Percentiles rank a stretch among this genome's conserved stretches.
These are phyloP conservation scores for Penicillium salamii DNA, from an alignment of 495 filamentous ascomycete species.

Conservation along the genomic window DNA sequence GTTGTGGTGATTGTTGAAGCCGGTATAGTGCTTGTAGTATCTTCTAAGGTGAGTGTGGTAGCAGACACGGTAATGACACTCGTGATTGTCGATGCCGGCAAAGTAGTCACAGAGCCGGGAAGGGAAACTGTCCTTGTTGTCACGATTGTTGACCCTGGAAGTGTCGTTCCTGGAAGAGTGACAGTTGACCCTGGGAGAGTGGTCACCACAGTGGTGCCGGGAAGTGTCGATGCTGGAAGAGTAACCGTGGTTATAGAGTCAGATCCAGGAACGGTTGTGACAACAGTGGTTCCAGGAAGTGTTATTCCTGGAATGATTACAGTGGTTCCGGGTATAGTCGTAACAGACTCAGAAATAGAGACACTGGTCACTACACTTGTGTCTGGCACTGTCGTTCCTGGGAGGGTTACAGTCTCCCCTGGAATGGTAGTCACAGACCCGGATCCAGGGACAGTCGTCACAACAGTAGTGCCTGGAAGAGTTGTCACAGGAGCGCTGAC, in stretches of 20 bases:
- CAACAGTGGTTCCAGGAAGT: neutral
- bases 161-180: slow-evolving; percentile 4
- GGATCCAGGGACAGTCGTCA: neutral
- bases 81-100: slow-evolving; percentile 6
- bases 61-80: neutral
- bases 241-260: no score
- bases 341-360: no score
- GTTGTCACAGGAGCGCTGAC: neutral
- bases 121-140: neutral
- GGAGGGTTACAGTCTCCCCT: neutral
- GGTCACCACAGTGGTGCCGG: no score
- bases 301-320: neutral
- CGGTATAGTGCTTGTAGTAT: neutral
- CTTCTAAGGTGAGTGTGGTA: neutral
- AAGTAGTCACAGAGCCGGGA: neutral
- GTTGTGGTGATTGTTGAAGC: slow-evolving; percentile 1
- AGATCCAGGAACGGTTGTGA: neutral
- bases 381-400: neutral
- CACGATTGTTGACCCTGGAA: slow-evolving; percentile 23
- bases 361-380: neutral
- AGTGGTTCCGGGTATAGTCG: neutral
- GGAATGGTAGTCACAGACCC: neutral
- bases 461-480: neutral
- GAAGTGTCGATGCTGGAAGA: no score
- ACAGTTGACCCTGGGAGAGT: slow-evolving; percentile 4